Conservation (phyloP, 176 grass and related monocot genomes). For the Tillandsia fasciculata region DNA sequence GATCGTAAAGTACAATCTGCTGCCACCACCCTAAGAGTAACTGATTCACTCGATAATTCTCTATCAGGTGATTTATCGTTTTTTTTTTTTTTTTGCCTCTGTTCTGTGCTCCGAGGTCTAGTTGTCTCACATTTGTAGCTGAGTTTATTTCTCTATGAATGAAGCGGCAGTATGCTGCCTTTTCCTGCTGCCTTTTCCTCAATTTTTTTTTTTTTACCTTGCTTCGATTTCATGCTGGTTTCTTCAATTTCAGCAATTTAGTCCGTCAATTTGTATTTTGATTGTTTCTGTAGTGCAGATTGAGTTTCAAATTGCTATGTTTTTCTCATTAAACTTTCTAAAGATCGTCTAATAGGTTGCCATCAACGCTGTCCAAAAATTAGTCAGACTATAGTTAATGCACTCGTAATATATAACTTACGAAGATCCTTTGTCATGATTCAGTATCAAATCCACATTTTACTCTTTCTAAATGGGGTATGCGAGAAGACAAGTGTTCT, state of each 20-base stretch:
- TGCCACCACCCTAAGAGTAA: slow-evolving; percentile 56
- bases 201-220: not conserved
- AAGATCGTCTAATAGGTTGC: no score
- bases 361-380: not conserved
- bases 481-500: slow-evolving; percentile 25
- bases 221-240: not conserved
- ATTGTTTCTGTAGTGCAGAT: no score
- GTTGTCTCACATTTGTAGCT: no score
- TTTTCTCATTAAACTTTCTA: no score
- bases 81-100: not conserved
- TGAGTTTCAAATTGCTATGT: no score
- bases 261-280: no score
- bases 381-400: not conserved
- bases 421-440: slow-evolving; percentile 9
- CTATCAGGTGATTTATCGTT: slow-evolving; percentile 33
- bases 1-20: slow-evolving; percentile 78
- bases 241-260: not conserved
- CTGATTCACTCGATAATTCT: slow-evolving; percentile 19
- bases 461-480: slow-evolving; percentile 57
- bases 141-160: no score
- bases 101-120: no score
- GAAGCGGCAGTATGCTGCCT: no score
- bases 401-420: not conserved
- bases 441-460: slow-evolving; percentile 46
- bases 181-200: no score